Percentiles rank a stretch among this genome's conserved stretches.
phyloP scores from a whole-genome alignment of 768 basidiomycete species.

The Tephrocybe sp. region DNA sequence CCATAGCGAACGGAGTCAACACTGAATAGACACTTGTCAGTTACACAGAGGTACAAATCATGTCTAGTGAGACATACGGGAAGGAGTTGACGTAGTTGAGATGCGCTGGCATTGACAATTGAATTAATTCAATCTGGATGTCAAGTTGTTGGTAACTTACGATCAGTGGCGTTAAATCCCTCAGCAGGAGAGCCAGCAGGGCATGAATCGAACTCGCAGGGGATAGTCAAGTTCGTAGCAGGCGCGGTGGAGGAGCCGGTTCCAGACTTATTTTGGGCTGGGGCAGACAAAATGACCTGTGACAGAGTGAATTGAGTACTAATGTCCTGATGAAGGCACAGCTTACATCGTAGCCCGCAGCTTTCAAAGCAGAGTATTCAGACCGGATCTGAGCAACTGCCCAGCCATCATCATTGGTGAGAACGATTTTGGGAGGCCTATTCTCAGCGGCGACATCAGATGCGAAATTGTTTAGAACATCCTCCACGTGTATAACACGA shows the following conservation, averaged over 20 bases:
- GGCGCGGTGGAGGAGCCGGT: slow-evolving; percentile 33
- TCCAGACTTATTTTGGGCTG: slow-evolving; percentile 40
- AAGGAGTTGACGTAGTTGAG: slow-evolving; percentile 43
- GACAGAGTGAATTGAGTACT: not conserved
- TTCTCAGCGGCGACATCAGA: too few relatives aligned
- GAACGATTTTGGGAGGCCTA: slow-evolving; percentile 16
- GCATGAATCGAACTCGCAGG: slow-evolving; percentile 43
- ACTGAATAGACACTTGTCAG: slow-evolving; percentile 13
- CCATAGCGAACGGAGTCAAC: slow-evolving; percentile 36
- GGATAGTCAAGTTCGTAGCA: slow-evolving; percentile 25
- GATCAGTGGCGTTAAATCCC: slow-evolving; percentile 36
- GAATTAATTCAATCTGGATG: not conserved
- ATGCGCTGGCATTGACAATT: slow-evolving; percentile 19
- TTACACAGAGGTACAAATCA: not conserved
- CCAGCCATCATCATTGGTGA: slow-evolving; percentile 34
- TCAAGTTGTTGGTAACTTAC: slow-evolving; percentile 21
- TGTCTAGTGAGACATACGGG: slow-evolving; percentile 23
- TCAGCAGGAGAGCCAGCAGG: slow-evolving; percentile 35
- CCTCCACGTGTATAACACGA: not conserved
- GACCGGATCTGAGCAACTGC: slow-evolving; percentile 42
- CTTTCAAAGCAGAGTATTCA: slow-evolving; percentile 30
- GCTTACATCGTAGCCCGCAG: slow-evolving; percentile 33
- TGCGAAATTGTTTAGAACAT: too few relatives aligned
- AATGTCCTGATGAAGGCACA: not conserved
- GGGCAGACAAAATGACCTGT: slow-evolving; percentile 41